Conservation (phyloP, 148 eudicot species). For the Agrostemma githago region DNA sequence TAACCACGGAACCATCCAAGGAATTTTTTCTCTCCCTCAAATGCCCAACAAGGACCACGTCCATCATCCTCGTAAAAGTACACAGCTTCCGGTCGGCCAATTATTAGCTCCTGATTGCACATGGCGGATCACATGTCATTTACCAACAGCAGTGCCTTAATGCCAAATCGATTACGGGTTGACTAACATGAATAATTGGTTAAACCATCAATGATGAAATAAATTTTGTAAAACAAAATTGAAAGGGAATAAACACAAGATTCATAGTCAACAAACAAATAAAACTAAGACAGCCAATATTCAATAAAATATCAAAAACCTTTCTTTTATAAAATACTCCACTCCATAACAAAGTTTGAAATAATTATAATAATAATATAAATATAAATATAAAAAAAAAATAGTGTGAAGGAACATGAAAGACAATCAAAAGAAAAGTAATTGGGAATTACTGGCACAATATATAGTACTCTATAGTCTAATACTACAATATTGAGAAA, state of each 20-base stretch:
- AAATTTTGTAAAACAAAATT: too few relatives aligned
- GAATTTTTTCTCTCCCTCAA: constrained; percentile 92
- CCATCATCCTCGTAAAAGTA: constrained; percentile 94
- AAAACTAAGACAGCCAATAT: not conserved
- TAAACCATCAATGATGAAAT: not conserved
- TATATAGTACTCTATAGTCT: not conserved
- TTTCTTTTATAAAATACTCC: too few relatives aligned
- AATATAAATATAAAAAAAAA: too few relatives aligned
- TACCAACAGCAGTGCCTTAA: not conserved
- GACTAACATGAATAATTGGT: too few relatives aligned
- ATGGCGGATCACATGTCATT: constrained; percentile 2
- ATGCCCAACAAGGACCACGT: constrained; percentile 99
- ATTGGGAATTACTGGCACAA: not conserved
- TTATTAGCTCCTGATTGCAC: constrained; percentile 69
- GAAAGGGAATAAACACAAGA: not conserved
- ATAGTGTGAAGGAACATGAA: not conserved
- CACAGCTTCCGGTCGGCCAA: constrained; percentile 94
- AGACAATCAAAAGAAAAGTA: not conserved
- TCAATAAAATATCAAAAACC: not conserved
- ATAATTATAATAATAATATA: too few relatives aligned
- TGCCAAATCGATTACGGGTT: too few relatives aligned
- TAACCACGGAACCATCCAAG: constrained; percentile 99
- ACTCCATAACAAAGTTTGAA: not conserved
- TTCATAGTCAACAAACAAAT: not conserved
- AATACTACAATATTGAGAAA: not conserved